phyloP scores from a whole-genome alignment of 139 green algal genomes.

The Chlamydomonas sp. region DNA sequence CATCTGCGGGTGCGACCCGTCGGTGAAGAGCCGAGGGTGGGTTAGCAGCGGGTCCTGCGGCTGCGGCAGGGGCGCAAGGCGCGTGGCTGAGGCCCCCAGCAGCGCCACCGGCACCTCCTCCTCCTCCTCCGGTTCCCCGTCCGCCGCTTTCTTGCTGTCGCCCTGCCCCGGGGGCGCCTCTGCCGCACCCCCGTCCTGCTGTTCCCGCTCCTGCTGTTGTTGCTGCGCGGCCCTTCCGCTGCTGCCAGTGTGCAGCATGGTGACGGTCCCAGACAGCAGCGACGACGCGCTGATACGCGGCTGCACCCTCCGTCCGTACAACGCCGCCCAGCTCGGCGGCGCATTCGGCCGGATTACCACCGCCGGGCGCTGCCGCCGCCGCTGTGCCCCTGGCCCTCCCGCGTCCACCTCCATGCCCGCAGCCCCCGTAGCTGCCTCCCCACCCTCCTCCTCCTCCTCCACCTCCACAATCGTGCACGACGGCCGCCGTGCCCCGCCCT shows the following conservation, averaged over 20 bases:
- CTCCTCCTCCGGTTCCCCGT: not conserved
- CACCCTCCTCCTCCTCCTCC: not conserved
- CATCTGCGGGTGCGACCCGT: constrained; percentile 28
- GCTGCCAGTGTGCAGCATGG: too few relatives aligned
- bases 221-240: not conserved
- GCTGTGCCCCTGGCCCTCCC: not conserved
- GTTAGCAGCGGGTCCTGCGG: not conserved
- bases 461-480: not conserved
- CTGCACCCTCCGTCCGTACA: too few relatives aligned
- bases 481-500: not conserved
- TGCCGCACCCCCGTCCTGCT: too few relatives aligned
- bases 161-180: too few relatives aligned
- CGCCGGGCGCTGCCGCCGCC: not conserved
- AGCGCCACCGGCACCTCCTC: constrained; percentile 16
- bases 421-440: not conserved
- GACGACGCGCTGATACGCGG: too few relatives aligned
- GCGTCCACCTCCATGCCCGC: constrained; percentile 23
- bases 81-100: not conserved
- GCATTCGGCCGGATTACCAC: not conserved
- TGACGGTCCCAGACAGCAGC: too few relatives aligned
- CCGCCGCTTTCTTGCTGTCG: too few relatives aligned
- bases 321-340: not conserved
- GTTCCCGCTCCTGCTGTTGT: not conserved
- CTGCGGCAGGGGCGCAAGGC: not conserved
- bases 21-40: not conserved